Conservation (phyloP, 768 basidiomycete genomes). For the Rhizopogon sp. region DNA sequence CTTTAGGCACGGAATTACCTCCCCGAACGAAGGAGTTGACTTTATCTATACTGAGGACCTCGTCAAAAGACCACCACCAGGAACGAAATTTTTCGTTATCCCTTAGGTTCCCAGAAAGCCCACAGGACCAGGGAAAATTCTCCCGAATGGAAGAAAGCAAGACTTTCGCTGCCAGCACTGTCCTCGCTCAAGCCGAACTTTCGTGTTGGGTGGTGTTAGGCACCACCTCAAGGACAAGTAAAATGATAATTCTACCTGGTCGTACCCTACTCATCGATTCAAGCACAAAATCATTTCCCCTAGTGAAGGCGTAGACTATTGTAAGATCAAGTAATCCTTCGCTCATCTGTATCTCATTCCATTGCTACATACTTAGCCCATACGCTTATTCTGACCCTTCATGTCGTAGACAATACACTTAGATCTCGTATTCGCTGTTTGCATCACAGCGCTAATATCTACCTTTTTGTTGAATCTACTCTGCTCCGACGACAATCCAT, state of each 20-base stretch:
- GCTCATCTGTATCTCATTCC: background rate
- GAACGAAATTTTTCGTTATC: background rate
- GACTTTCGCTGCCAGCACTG: background rate
- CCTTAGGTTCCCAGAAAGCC: background rate
- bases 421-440: background rate
- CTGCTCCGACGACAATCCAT: slow-evolving; percentile 19
- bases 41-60: background rate
- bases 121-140: background rate
- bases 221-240: background rate
- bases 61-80: background rate
- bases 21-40: background rate
- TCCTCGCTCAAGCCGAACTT: background rate
- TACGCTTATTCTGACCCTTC: background rate
- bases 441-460: background rate
- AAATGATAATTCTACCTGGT: background rate
- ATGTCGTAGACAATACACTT: background rate
- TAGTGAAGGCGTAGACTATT: background rate
- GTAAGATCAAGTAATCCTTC: background rate
- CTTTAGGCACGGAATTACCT: background rate
- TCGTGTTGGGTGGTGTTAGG: background rate
- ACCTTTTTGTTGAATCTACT: background rate
- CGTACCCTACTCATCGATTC: background rate
- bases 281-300: background rate
- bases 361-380: background rate
- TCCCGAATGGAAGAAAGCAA: background rate